Percentiles rank a stretch among this genome's conserved stretches.
phyloP scores from a whole-genome alignment of 2,329 filamentous ascomycete species.

The Penicillium palitans region DNA sequence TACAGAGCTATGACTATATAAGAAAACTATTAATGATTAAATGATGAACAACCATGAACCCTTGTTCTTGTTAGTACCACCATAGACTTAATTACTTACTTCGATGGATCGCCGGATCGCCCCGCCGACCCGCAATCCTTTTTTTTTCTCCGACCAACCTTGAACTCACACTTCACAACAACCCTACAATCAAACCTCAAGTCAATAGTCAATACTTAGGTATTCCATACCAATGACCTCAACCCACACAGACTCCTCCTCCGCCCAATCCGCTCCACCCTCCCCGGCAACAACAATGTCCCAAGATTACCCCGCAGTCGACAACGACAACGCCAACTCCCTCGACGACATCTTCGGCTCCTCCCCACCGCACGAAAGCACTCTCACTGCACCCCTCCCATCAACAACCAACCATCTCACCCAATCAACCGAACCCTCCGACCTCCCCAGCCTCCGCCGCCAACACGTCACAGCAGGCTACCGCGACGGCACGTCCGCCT shows the following conservation, averaged over 20 bases:
- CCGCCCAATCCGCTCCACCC: constrained; percentile 15
- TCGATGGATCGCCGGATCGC: background rate
- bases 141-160: background rate
- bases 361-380: constrained; percentile 31
- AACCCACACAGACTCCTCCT: constrained; percentile 17
- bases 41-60: background rate
- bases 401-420: background rate
- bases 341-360: constrained; percentile 48
- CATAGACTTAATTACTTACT: background rate
- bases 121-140: constrained; percentile 1
- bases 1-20: background rate
- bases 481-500: constrained; percentile 76
- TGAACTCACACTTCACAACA: background rate
- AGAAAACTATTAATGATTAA: background rate
- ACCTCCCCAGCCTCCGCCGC: constrained; percentile 71
- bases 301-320: constrained; percentile 19
- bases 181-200: background rate
- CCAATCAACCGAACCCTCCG: constrained; percentile 52
- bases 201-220: background rate
- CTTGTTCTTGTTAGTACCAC: background rate
- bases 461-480: constrained; percentile 85
- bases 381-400: background rate
- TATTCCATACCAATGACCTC: background rate
- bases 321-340: constrained; percentile 22
- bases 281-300: constrained; percentile 29